A percentile compares a stretch with the other conserved stretches of the same genome.
phyloP scores from a whole-genome alignment of 2,329 filamentous ascomycete species.

The Exserohilum rostratum region DNA sequence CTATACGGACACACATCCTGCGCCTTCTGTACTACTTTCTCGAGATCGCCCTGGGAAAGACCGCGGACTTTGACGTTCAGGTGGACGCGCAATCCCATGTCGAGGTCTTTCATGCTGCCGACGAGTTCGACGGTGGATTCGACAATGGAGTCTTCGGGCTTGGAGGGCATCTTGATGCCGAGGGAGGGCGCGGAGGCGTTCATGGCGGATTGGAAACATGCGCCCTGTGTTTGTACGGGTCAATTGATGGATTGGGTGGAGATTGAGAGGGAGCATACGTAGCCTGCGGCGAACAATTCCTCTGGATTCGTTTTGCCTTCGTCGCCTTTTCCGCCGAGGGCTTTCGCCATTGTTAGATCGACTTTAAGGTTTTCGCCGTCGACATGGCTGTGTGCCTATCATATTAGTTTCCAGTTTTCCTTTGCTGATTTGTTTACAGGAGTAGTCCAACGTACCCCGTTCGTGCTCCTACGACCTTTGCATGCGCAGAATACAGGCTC shows the following conservation, averaged over 20 bases:
- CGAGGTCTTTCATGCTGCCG: slow-evolving; percentile 53
- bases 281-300: slow-evolving; percentile 57
- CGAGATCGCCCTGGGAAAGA: slow-evolving; percentile 42
- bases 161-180: slow-evolving; percentile 51
- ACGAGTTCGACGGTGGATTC: slow-evolving; percentile 53
- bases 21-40: slow-evolving; percentile 46
- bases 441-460: slow-evolving; percentile 38
- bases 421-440: too few relatives aligned
- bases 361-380: slow-evolving; percentile 45
- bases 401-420: slow-evolving; percentile 8
- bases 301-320: slow-evolving; percentile 52
- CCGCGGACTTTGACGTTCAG: slow-evolving; percentile 48
- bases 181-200: slow-evolving; percentile 50
- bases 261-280: slow-evolving; percentile 34
- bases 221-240: not conserved
- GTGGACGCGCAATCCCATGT: slow-evolving; percentile 54
- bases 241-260: too few relatives aligned
- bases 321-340: slow-evolving; percentile 52
- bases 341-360: slow-evolving; percentile 54
- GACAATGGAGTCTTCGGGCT: slow-evolving; percentile 49
- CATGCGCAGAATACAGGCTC: slow-evolving; percentile 47
- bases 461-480: slow-evolving; percentile 50
- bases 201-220: slow-evolving; percentile 51
- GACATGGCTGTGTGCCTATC: slow-evolving; percentile 27
- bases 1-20: slow-evolving; percentile 46